Conservation (phyloP, 2,329 filamentous ascomycete genomes). For the Fusarium sp. region DNA sequence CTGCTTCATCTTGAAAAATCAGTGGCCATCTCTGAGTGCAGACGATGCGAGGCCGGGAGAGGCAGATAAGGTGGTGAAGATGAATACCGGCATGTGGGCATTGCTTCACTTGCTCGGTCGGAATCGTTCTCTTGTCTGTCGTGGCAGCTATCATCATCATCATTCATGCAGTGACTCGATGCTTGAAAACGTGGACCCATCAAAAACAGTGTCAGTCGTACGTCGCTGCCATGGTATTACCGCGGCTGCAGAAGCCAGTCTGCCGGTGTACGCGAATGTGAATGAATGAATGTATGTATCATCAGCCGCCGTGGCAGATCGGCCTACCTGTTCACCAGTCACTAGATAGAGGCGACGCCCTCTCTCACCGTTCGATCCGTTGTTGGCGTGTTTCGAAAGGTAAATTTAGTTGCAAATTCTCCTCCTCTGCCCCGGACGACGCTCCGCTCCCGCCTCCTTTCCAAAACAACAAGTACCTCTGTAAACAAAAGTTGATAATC, state of each 20-base stretch:
- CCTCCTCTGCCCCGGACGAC: slow-evolving; percentile 17
- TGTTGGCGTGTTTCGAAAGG: slow-evolving; percentile 28
- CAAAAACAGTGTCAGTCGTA: slow-evolving; percentile 4
- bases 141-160: slow-evolving; percentile 18
- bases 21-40: background rate
- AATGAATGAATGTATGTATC: background rate
- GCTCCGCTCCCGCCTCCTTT: slow-evolving; percentile 24
- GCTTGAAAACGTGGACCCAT: slow-evolving; percentile 31
- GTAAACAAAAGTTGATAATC: background rate
- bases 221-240: slow-evolving; percentile 2
- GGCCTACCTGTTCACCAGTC: slow-evolving; percentile 22
- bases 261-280: background rate
- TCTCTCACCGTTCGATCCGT: slow-evolving; percentile 29
- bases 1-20: slow-evolving; percentile 1
- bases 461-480: slow-evolving; percentile 33
- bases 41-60: background rate
- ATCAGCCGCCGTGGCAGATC: background rate
- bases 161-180: slow-evolving; percentile 30
- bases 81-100: background rate
- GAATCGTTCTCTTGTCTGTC: slow-evolving; percentile 4
- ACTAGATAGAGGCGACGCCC: slow-evolving; percentile 15
- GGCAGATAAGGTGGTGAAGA: slow-evolving; percentile 5
- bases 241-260: background rate
- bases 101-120: background rate
- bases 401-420: background rate